Conservation (phyloP, 2,329 filamentous ascomycete species). For the Fusarium temperatum region DNA sequence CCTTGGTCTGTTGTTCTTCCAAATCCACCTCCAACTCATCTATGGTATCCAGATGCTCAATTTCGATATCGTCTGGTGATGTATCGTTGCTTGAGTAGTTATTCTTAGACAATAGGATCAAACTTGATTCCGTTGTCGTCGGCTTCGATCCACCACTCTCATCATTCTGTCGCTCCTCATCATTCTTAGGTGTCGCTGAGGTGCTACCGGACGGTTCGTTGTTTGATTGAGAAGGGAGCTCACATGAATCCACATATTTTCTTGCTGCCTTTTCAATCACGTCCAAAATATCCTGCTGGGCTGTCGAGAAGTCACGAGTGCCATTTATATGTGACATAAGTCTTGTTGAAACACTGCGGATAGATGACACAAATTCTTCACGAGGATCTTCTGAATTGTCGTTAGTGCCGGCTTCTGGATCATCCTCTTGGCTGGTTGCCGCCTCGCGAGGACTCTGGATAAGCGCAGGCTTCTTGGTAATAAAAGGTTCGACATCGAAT, state of each 20-base stretch:
- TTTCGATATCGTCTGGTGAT: conserved; percentile 60
- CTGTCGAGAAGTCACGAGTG: conserved; percentile 44
- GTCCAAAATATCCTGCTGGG: conserved; percentile 59
- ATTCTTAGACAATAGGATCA: conserved; percentile 8
- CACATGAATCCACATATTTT: conserved; percentile 57
- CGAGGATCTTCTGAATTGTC: conserved; percentile 38
- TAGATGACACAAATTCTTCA: conserved; percentile 43
- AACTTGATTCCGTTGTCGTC: neutral
- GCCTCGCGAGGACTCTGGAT: conserved; percentile 35
- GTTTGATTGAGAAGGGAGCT: conserved; percentile 30
- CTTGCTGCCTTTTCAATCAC: conserved; percentile 61
- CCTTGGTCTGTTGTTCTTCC: conserved; percentile 35
- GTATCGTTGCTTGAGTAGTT: conserved; percentile 39
- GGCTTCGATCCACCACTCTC: neutral
- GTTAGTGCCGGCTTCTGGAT: conserved; percentile 34
- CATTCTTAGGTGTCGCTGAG: conserved; percentile 1
- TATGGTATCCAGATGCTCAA: conserved; percentile 50
- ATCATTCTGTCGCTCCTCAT: conserved; percentile 1
- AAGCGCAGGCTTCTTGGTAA: conserved; percentile 49
- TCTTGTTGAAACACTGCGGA: conserved; percentile 54
- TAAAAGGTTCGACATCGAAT: conserved; percentile 58
- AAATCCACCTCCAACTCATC: conserved; percentile 41
- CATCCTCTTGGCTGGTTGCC: conserved; percentile 19
- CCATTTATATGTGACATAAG: conserved; percentile 55
- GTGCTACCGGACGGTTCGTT: conserved; percentile 17